Percentiles rank a stretch among this genome's conserved stretches.
These are phyloP conservation scores for Phytophthora tubulina DNA, from an alignment of 352 stramenopile species.

Conservation along the genomic window DNA sequence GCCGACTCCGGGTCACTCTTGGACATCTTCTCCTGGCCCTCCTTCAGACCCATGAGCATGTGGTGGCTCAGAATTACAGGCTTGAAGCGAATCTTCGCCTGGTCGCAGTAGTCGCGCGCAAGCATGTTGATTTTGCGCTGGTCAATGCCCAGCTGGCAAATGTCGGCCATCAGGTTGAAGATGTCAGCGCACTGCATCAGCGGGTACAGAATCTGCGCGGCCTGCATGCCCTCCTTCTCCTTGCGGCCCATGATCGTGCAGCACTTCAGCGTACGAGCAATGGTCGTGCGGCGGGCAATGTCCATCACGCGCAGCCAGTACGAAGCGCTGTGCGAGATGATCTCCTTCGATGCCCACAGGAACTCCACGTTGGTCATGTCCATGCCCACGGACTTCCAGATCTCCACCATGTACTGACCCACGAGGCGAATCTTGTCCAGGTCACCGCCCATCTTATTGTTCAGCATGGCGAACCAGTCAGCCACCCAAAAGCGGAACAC, in stretches of 20 bases:
- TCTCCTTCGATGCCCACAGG: conserved; percentile 98
- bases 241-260: conserved; percentile 99
- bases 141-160: conserved; percentile 99
- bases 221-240: conserved; percentile 90
- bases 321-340: conserved; percentile 88
- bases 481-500: conserved; percentile 99
- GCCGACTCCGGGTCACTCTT: conserved; percentile 98
- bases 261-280: conserved; percentile 97
- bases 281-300: conserved; percentile 92
- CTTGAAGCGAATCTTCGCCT: conserved; percentile 94
- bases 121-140: conserved; percentile 99
- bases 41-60: conserved; percentile 99
- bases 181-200: conserved; percentile 99
- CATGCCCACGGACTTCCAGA: conserved; percentile 99
- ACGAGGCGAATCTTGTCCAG: conserved; percentile 97
- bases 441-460: conserved; percentile 99
- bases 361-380: conserved; percentile 99
- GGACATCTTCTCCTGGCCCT: conserved; percentile 99
- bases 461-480: conserved; percentile 99
- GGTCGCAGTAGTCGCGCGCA: conserved; percentile 98
- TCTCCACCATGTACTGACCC: conserved; percentile 98
- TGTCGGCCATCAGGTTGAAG: conserved; percentile 99
- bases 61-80: conserved; percentile 99
- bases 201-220: conserved; percentile 97
- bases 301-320: conserved; percentile 97